Conservation (phyloP, 2,329 filamentous ascomycete species). For the Colletotrichum sp. region DNA sequence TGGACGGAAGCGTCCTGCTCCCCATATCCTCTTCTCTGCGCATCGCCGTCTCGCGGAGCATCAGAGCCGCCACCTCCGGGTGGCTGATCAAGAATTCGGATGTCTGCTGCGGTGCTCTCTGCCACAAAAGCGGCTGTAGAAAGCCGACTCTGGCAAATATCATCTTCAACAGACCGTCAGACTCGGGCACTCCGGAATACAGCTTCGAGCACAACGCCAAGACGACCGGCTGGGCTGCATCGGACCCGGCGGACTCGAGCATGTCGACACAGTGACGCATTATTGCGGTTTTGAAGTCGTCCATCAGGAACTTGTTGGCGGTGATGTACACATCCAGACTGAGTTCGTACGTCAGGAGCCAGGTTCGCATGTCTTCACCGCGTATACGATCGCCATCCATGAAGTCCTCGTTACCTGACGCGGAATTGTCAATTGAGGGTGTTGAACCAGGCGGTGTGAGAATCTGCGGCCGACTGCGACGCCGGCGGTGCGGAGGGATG, state of each 20-base stretch:
- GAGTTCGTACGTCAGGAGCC: slow-evolving; percentile 50
- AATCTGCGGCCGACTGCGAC: slow-evolving; percentile 11
- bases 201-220: slow-evolving; percentile 47
- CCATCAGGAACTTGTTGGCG: slow-evolving; percentile 51
- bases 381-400: slow-evolving; percentile 38
- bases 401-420: slow-evolving; percentile 17
- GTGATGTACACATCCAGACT: slow-evolving; percentile 54
- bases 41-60: slow-evolving; percentile 50
- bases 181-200: slow-evolving; percentile 44
- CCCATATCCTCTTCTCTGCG: slow-evolving; percentile 43
- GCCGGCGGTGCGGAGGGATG: slow-evolving; percentile 15
- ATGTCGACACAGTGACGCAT: slow-evolving; percentile 48
- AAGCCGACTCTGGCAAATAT: slow-evolving; percentile 54
- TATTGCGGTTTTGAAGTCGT: slow-evolving; percentile 47
- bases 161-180: slow-evolving; percentile 50
- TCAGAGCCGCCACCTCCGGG: slow-evolving; percentile 49
- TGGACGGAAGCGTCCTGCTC: slow-evolving; percentile 44
- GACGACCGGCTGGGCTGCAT: slow-evolving; percentile 47
- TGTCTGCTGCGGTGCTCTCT: slow-evolving; percentile 42
- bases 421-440: slow-evolving; percentile 7
- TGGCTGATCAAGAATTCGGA: slow-evolving; percentile 45
- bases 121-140: slow-evolving; percentile 49
- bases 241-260: slow-evolving; percentile 46
- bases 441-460: slow-evolving; percentile 17
- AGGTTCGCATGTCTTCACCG: slow-evolving; percentile 49